Conservation (phyloP, 441 rosid genomes). For the Adansonia gregorii region DNA sequence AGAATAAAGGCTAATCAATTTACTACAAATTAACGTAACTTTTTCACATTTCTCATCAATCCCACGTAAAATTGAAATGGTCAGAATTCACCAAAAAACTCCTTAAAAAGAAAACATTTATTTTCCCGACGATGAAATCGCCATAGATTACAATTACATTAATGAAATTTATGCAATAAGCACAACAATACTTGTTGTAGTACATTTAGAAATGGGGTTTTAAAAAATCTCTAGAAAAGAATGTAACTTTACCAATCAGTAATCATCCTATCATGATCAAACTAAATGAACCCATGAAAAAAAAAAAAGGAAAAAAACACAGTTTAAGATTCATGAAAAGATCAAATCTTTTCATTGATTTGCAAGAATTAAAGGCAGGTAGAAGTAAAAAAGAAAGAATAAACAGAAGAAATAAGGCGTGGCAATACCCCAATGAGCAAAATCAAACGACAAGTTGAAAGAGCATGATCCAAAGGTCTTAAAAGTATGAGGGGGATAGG, state of each 20-base stretch:
- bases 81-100: background rate
- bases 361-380: constrained; percentile 7
- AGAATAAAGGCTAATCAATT: constrained; percentile 1
- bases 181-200: background rate
- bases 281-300: background rate
- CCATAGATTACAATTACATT: background rate
- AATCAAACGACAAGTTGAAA: constrained; percentile 53
- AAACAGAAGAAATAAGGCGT: constrained; percentile 19
- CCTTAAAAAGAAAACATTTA: too few species aligned
- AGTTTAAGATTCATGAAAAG: background rate
- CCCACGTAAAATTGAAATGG: background rate
- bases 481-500: constrained; percentile 30
- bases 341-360: constrained; percentile 1
- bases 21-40: background rate
- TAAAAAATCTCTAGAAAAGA: background rate
- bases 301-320: background rate
- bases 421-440: constrained; percentile 45
- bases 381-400: background rate
- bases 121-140: too few species aligned
- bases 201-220: constrained; percentile 10
- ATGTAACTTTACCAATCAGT: background rate
- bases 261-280: background rate
- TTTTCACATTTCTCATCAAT: background rate
- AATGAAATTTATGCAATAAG: background rate
- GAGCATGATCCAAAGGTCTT: constrained; percentile 37